Base-by-base conservation (phyloP, 164 flowering plant species). In the Saururus chinensis region DNA sequence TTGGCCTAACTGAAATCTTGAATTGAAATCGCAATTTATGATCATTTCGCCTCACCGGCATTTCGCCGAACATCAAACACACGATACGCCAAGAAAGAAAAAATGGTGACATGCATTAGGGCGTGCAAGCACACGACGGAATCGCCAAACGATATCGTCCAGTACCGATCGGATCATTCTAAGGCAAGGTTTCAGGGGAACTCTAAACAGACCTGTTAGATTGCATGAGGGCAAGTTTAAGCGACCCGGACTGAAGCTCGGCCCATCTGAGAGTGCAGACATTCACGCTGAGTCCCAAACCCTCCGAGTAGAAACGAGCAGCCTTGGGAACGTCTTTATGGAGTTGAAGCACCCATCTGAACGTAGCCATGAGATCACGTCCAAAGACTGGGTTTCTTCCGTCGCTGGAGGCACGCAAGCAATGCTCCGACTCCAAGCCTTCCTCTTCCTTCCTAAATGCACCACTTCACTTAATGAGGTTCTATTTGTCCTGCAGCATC, bases 291-390 rank as follows among this genome's bases (percentile, higher is more conserved):
- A 93, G 82, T 57, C 82, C 99, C 67, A 93, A 73, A 1, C 97
- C 99, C 69, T 93, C 79, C 7, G 97, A 86, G 78, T 93, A 93
- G 74, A 93, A 86, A 10, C 79, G 76, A 51, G 95, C 95, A 0
- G 98, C 98, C 79, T 73, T 82, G 0, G 98, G 98, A 13, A 93
- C 97, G 75, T 93, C 97, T 67, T 73, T 93, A 84, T 93, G 98
- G n/a, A 93, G 79, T 69, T 90, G 97, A 64, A 93, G 76, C 61
- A 93, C 40, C 91, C 96, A 90, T 68, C 92, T 81, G 63, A 93
- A 85, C 49, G 83, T 72, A 21, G 93, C 95, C 74, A 80, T 81
- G 41, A 19, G 5, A 57, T 13, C 49, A 45, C 49, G 17, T 17
- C 49, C 49, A 45, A 45, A 45, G 7, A 12, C 49, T 45, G 14